phyloP scores from a whole-genome alignment of 768 basidiomycete genomes.

The Neoboletus brunneissimus region DNA sequence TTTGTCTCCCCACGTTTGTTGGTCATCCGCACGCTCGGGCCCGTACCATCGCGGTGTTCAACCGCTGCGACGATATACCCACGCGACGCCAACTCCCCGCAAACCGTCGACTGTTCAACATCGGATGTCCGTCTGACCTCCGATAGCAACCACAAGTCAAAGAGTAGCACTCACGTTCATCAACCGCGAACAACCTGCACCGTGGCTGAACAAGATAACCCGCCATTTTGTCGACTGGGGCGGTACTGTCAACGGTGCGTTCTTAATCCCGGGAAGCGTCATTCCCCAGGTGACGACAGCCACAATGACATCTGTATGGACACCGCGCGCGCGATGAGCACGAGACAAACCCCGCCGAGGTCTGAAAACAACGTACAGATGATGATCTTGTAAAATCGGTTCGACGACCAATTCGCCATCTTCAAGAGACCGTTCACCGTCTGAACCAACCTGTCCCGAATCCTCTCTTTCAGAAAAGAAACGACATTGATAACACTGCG shows the following conservation, averaged over 20 bases:
- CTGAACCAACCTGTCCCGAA: conserved; percentile 23
- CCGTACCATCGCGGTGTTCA: conserved; percentile 48
- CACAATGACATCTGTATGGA: conserved; percentile 17
- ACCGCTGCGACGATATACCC: conserved; percentile 46
- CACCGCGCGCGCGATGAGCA: background rate
- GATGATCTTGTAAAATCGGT: conserved; percentile 22
- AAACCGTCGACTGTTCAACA: conserved; percentile 32
- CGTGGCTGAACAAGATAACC: conserved; percentile 47
- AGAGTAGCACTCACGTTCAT: conserved; percentile 31
- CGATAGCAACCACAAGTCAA: background rate
- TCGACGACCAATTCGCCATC: conserved; percentile 32
- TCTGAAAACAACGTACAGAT: conserved; percentile 17
- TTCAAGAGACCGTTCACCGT: conserved; percentile 33
- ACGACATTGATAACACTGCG: background rate
- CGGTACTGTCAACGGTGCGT: conserved; percentile 24
- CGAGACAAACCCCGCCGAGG: background rate
- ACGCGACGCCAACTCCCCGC: conserved; percentile 42
- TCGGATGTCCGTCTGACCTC: background rate
- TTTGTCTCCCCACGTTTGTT: conserved; percentile 21
- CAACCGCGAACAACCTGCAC: conserved; percentile 39
- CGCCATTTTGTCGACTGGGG: conserved; percentile 30
- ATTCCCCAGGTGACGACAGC: conserved; percentile 31
- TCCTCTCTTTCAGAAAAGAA: background rate
- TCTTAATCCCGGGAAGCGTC: conserved; percentile 30
- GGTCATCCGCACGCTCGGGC: conserved; percentile 32